Evolutionary conservation across 495 filamentous ascomycete genomes (phyloP).

Genomic region (Penicillium odoratum): DNA sequence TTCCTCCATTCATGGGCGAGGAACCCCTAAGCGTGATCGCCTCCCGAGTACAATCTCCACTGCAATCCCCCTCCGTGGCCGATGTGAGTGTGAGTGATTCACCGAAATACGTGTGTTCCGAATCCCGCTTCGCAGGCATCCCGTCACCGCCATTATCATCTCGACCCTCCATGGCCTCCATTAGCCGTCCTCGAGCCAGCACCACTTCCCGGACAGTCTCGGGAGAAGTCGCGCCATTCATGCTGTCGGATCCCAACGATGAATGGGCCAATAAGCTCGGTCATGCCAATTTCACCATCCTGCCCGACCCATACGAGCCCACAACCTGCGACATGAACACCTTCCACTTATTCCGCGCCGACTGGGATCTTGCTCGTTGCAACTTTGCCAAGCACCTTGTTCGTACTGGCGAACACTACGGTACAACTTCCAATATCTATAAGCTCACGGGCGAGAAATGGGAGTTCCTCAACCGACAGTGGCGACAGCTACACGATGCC

Average conservation of each 20-base stretch:
- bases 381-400: constrained; percentile 84
- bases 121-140: constrained; percentile 48
- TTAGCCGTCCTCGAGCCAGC: constrained; percentile 53
- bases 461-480: constrained; percentile 69
- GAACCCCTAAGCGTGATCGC: constrained; percentile 37
- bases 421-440: constrained; percentile 79
- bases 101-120: constrained; percentile 35
- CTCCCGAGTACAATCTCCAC: constrained; percentile 63
- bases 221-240: constrained; percentile 57
- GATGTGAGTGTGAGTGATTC: constrained; percentile 37
- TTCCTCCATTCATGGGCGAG: constrained; percentile 76
- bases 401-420: constrained; percentile 84
- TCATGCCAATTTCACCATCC: constrained; percentile 89
- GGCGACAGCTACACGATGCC: constrained; percentile 65
- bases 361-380: constrained; percentile 78
- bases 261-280: constrained; percentile 81
- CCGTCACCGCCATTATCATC: constrained; percentile 78
- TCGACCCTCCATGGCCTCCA: constrained; percentile 75
- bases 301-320: constrained; percentile 76
- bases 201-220: constrained; percentile 52
- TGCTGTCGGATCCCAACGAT: constrained; percentile 66
- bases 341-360: constrained; percentile 65
- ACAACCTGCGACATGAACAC: constrained; percentile 56
- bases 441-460: constrained; percentile 81
- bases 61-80: constrained; percentile 77